phyloP scores from a whole-genome alignment of 345 rosid species.

The Raphanus raphanistrum region DNA sequence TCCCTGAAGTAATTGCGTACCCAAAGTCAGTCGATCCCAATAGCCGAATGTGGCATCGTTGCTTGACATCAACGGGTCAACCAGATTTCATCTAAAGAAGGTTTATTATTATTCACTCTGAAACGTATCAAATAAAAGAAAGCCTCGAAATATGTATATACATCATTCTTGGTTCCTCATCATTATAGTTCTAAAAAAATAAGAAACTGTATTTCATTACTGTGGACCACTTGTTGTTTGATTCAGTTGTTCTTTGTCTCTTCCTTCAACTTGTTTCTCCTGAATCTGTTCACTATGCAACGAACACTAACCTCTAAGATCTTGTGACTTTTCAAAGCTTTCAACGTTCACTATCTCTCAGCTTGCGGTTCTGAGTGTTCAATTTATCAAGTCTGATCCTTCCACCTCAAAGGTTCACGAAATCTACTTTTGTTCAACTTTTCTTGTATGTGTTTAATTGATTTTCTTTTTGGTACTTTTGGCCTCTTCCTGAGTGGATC shows the following conservation, averaged over 20 bases:
- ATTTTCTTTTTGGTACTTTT: neutral
- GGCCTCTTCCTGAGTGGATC: neutral
- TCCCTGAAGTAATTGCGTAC: constrained; percentile 88
- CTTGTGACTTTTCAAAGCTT: neutral
- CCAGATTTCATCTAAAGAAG: constrained; percentile 69
- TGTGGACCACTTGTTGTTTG: neutral
- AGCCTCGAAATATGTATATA: constrained; percentile 19
- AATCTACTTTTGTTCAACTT: neutral
- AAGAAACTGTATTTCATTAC: neutral
- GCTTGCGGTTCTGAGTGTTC: neutral
- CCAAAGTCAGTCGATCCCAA: constrained; percentile 88
- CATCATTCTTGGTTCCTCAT: constrained; percentile 28
- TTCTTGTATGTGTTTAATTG: neutral
- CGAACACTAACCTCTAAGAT: neutral
- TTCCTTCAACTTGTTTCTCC: neutral
- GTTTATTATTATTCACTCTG: neutral
- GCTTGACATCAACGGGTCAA: constrained; percentile 96
- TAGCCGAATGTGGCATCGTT: constrained; percentile 99
- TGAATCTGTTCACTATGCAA: neutral
- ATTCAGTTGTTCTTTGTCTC: neutral
- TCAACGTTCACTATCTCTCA: neutral
- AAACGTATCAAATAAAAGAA: neutral
- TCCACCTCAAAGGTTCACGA: neutral
- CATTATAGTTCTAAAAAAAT: neutral
- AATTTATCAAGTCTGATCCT: neutral